Conservation (phyloP, 2,329 filamentous ascomycete genomes). For the Fusarium xyrophilum region DNA sequence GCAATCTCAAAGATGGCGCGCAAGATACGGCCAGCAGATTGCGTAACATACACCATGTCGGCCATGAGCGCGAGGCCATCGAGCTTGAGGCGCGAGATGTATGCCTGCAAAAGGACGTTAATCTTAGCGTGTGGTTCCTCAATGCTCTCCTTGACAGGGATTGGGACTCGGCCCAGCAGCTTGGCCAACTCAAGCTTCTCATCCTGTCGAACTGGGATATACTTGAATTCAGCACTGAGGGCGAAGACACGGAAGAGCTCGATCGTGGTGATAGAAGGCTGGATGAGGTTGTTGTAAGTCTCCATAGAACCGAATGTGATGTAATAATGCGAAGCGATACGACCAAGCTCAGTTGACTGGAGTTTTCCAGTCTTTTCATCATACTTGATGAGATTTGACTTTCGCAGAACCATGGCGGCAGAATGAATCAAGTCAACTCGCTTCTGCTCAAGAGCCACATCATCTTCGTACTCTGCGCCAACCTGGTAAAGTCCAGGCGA, state of each 20-base stretch:
- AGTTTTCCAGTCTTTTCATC: slow-evolving; percentile 91
- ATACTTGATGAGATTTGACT: slow-evolving; percentile 89
- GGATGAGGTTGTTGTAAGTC: slow-evolving; percentile 94
- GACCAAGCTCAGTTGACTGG: slow-evolving; percentile 90
- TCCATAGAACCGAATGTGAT: slow-evolving; percentile 96
- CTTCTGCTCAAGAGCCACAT: slow-evolving; percentile 91
- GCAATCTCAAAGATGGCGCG: slow-evolving; percentile 96
- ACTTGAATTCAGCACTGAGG: slow-evolving; percentile 97
- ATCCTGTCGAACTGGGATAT: slow-evolving; percentile 95
- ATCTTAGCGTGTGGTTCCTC: slow-evolving; percentile 98
- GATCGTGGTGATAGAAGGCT: slow-evolving; percentile 90
- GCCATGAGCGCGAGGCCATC: slow-evolving; percentile 97
- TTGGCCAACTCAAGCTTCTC: slow-evolving; percentile 97
- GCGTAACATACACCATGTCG: slow-evolving; percentile 97
- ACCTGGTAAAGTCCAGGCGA: slow-evolving; percentile 96
- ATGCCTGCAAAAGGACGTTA: slow-evolving; percentile 95
- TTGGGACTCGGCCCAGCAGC: slow-evolving; percentile 85
- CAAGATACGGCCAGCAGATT: slow-evolving; percentile 94
- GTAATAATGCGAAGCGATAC: slow-evolving; percentile 98
- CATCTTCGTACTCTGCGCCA: slow-evolving; percentile 92
- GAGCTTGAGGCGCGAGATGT: slow-evolving; percentile 91
- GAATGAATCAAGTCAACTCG: slow-evolving; percentile 97
- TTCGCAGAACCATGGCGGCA: slow-evolving; percentile 84
- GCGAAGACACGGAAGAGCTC: slow-evolving; percentile 97
- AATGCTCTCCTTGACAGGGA: slow-evolving; percentile 96